Percentiles rank a stretch among this genome's conserved stretches.
Conservation (phyloP, 2,329 filamentous ascomycete species). For the Trichophyton equinum region DNA sequence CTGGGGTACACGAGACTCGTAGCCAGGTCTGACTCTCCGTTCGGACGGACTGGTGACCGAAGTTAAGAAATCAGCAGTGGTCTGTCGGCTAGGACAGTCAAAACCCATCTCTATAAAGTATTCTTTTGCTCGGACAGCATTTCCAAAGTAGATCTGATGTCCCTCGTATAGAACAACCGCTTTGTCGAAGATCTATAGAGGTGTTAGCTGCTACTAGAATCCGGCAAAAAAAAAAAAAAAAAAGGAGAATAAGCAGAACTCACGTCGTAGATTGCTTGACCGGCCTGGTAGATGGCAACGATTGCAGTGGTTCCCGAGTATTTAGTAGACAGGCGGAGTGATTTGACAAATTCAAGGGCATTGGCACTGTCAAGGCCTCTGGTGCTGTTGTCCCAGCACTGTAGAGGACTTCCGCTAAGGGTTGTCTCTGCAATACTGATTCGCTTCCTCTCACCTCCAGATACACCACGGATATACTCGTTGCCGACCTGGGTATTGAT, state of each 20-base stretch:
- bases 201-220: conserved; percentile 2
- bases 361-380: conserved; percentile 57
- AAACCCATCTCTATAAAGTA: conserved; percentile 74
- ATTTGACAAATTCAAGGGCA: conserved; percentile 54
- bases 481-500: conserved; percentile 75
- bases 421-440: conserved; percentile 76
- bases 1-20: conserved; percentile 41
- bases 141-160: conserved; percentile 64
- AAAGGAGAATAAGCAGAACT: background rate
- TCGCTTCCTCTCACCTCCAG: conserved; percentile 65
- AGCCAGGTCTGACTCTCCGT: conserved; percentile 57
- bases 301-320: conserved; percentile 74
- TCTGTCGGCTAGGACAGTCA: conserved; percentile 60
- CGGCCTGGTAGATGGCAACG: conserved; percentile 75
- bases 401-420: conserved; percentile 57
- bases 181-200: conserved; percentile 58
- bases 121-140: conserved; percentile 50
- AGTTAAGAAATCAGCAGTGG: conserved; percentile 69
- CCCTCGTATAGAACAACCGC: conserved; percentile 69
- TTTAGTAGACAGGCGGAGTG: conserved; percentile 66
- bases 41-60: conserved; percentile 73
- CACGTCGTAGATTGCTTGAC: conserved; percentile 59
- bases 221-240: conserved; percentile 11
- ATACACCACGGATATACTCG: conserved; percentile 65
- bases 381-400: conserved; percentile 66